Conservation (phyloP, 78 protist genomes). For the Dictyostelium firmibasis region DNA sequence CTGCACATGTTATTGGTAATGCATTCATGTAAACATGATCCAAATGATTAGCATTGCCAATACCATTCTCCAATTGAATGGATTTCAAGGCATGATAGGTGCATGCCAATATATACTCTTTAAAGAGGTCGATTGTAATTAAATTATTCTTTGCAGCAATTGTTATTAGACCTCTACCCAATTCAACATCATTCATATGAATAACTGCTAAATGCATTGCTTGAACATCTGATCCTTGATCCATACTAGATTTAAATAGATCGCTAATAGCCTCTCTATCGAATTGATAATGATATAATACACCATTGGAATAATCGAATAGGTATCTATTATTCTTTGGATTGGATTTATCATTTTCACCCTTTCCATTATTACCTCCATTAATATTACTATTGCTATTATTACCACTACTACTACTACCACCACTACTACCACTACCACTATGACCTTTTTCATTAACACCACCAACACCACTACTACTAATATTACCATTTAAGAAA, state of each 20-base stretch:
- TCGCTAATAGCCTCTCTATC: conserved; percentile 36
- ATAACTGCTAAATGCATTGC: conserved; percentile 54
- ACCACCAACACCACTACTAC: not conserved
- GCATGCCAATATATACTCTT: conserved; percentile 28
- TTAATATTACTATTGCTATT: not conserved
- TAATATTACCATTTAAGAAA: not conserved
- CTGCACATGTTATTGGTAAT: conserved; percentile 21
- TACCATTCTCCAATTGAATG: not conserved
- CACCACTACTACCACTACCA: not conserved
- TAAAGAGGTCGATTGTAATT: conserved; percentile 43
- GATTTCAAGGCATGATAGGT: not conserved
- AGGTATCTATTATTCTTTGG: conserved; percentile 15
- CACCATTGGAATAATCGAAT: conserved; percentile 63
- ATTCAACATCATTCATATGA: conserved; percentile 39
- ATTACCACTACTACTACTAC: not conserved
- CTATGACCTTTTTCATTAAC: not conserved
- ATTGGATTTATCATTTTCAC: not conserved
- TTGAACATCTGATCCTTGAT: conserved; percentile 35
- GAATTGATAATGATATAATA: conserved; percentile 50
- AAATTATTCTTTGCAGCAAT: conserved; percentile 5
- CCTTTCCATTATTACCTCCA: not conserved
- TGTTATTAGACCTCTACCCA: not conserved
- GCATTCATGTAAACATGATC: conserved; percentile 25
- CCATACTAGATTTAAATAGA: conserved; percentile 25
- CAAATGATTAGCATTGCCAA: not conserved